These are phyloP conservation scores for Gentiana dahurica DNA, from an alignment of 257 asterid species.

Conservation along the genomic window DNA sequence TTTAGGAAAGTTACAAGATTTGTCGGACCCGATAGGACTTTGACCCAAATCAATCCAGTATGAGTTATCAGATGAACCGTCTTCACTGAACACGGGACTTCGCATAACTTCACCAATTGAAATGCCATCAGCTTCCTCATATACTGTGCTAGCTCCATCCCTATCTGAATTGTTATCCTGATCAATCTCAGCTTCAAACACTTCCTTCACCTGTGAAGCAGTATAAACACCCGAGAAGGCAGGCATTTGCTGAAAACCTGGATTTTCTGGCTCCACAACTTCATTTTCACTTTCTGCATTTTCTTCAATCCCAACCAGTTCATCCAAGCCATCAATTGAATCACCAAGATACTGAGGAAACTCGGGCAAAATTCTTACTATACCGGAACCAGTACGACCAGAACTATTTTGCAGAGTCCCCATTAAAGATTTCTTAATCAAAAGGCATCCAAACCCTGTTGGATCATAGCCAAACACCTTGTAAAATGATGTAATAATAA, in stretches of 20 bases:
- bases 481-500: conserved; percentile 25
- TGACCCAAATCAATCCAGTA: conserved; percentile 26
- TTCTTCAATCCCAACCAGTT: conserved; percentile 7
- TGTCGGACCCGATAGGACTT: conserved; percentile 21
- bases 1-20: conserved; percentile 9
- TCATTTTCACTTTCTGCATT: conserved; percentile 3
- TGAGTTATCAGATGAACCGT: conserved; percentile 20
- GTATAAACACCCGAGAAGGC: conserved; percentile 25
- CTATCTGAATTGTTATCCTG: conserved; percentile 18
- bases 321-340: conserved; percentile 18
- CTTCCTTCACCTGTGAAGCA: conserved; percentile 21
- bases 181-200: conserved; percentile 17
- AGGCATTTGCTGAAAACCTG: conserved; percentile 9
- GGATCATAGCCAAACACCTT: conserved; percentile 25
- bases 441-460: conserved; percentile 21
- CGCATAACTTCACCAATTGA: conserved; percentile 23
- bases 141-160: conserved; percentile 15
- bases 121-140: conserved; percentile 19
- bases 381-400: conserved; percentile 24
- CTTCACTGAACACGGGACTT: conserved; percentile 24
- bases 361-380: conserved; percentile 19
- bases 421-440: conserved; percentile 28
- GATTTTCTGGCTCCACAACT: conserved; percentile 8
- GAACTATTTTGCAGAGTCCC: conserved; percentile 16
- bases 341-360: conserved; percentile 20